Evolutionary conservation across 179 eudicot species (phyloP), one percentile per base, ranked within the genome.

Genomic region (Spergularia azorica): DNA sequence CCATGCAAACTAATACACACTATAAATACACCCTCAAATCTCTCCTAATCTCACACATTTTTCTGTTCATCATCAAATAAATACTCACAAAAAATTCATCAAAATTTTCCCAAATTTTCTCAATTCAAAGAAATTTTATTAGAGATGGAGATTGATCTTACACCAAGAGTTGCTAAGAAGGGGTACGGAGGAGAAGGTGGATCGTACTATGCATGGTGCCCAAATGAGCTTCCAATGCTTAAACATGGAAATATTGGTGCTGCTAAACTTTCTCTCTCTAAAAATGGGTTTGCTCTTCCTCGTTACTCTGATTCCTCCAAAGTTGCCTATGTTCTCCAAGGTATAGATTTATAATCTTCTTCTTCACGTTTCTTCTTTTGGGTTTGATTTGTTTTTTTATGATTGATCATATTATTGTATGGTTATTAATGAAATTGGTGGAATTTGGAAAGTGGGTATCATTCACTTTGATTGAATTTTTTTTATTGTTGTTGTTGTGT

Each of bases 271-370:
- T 85, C 87, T 1, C 90, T 92, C 2, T 77, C 73, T 36, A 90
- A 92, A 80, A 60, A 83, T 76, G 97, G 95, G 0, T 87, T 92
- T 60, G 95, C 95, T 65, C 87, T 89, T 55, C 97, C 95, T 69
- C 85, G 86, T 11, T 92, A 90, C 71, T 90, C 90, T 50, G 97
- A 90, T 83, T 92, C 92, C 12, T 78, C 92, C 62, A 90, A 89
- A 83, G 90, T 92, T 58, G 95, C 92, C 18, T 90, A 90, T 66
- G 95, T 92, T 83, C 94, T 92, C 77, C 94, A 90, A 90, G 97
- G 97, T 91, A 82, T 63, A 36, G 32, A 36, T 2, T 2, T 17
- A 41, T 70, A 15, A 48, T 71, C 67, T 58, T 57, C 39, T 64
- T 10, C 12, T 46, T 15, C 10, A 9, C 14, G 9, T 11, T 21